Conservation (phyloP, 2,329 filamentous ascomycete genomes). For the Penicillium hordei region DNA sequence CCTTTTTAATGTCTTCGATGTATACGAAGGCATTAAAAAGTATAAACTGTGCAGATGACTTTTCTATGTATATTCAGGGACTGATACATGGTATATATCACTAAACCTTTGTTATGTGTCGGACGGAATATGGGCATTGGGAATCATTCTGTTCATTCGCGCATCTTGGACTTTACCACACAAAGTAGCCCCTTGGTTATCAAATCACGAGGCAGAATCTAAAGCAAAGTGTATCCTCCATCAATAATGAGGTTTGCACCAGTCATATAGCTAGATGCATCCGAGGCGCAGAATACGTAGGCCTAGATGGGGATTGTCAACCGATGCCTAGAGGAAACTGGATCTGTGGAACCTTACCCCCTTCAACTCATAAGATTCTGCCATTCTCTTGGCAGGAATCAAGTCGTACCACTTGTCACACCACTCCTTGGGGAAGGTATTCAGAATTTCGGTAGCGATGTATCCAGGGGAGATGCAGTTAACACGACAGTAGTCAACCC, state of each 20-base stretch:
- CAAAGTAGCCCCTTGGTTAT: not conserved
- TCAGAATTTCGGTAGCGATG: slow-evolving; percentile 43
- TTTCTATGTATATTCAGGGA: no score
- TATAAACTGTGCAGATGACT: no score
- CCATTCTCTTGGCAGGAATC: slow-evolving; percentile 42
- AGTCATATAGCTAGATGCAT: slow-evolving; percentile 52
- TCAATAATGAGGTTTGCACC: slow-evolving; percentile 51
- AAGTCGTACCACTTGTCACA: slow-evolving; percentile 41
- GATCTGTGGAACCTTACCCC: slow-evolving; percentile 26
- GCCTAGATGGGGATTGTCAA: slow-evolving; percentile 22
- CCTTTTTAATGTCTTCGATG: no score
- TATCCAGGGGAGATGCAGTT: slow-evolving; percentile 45
- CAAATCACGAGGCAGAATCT: not conserved
- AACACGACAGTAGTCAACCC: slow-evolving; percentile 42
- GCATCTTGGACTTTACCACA: not conserved
- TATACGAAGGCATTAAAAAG: no score
- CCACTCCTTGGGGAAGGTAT: slow-evolving; percentile 38
- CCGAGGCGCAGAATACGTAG: slow-evolving; percentile 48
- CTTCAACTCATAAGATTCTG: slow-evolving; percentile 42
- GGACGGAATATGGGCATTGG: not conserved
- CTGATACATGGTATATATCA: not conserved
- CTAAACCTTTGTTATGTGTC: not conserved
- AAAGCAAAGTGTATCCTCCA: slow-evolving; percentile 47
- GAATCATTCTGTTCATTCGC: not conserved
- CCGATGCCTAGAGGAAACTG: not conserved